Percentiles rank a stretch among this genome's conserved stretches.
phyloP scores from a whole-genome alignment of 371 early-diverging fungal genomes.

The Chytridium lagenaria region DNA sequence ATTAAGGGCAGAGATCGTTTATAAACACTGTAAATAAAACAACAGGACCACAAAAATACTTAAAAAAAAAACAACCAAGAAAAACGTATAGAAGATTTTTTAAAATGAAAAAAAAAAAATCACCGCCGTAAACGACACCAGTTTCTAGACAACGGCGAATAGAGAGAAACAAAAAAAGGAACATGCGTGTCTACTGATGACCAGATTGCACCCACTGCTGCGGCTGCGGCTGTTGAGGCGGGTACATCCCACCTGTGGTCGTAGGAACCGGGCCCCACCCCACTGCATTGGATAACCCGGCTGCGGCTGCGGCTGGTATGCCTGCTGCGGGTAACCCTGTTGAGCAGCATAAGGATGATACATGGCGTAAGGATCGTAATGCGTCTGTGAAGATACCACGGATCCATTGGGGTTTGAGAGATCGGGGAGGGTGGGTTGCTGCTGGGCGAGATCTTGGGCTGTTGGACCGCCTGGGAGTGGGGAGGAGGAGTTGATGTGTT shows the following conservation, averaged over 20 bases:
- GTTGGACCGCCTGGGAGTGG: neutral
- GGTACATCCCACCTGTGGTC: neutral
- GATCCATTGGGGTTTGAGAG: neutral
- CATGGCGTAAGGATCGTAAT: neutral
- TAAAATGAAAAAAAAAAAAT: no score
- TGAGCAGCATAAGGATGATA: neutral
- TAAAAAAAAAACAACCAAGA: no score
- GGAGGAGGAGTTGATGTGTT: neutral
- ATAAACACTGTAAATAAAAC: no score
- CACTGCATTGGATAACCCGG: neutral
- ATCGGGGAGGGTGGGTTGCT: constrained; percentile 5
- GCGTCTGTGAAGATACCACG: neutral
- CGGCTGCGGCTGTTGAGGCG: neutral
- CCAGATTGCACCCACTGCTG: neutral
- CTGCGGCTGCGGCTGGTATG: neutral
- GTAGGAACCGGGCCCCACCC: neutral
- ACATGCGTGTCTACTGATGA: neutral
- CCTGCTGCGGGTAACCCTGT: neutral
- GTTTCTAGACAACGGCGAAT: no score
- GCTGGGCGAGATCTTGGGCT: neutral
- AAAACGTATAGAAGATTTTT: no score
- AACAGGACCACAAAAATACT: no score
- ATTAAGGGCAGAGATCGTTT: no score
- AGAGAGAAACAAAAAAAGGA: neutral
- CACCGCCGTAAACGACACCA: no score